These are phyloP conservation scores for Marasmius oreades DNA, from an alignment of 1,284 basidiomycete species.

Conservation along the genomic window DNA sequence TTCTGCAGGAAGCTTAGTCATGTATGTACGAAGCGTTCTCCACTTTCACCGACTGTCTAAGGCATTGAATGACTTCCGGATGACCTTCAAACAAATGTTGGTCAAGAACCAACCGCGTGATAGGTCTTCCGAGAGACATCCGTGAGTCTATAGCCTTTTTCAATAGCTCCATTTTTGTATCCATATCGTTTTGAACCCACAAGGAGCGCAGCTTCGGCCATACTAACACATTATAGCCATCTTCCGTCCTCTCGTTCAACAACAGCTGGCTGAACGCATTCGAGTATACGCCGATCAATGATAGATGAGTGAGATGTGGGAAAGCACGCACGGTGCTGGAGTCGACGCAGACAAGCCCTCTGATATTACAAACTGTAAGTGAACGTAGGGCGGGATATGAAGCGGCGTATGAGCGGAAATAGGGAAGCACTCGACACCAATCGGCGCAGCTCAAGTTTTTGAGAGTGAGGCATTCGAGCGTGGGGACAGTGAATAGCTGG, in stretches of 20 bases:
- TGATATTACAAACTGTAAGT: constrained; percentile 12
- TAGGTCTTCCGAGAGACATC: constrained; percentile 4
- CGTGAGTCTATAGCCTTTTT: constrained; percentile 10
- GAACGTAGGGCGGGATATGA: constrained; percentile 12
- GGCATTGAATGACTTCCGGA: neutral
- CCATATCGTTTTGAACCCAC: constrained; percentile 11
- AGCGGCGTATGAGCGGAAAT: constrained; percentile 14
- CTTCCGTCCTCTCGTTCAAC: constrained; percentile 12
- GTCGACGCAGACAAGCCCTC: constrained; percentile 15
- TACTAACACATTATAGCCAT: constrained; percentile 11
- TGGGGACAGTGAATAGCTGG: constrained; percentile 13
- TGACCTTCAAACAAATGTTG: constrained; percentile 3
- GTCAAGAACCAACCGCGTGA: constrained; percentile 7
- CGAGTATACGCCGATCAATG: constrained; percentile 12
- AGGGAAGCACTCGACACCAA: constrained; percentile 16
- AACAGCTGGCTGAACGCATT: constrained; percentile 15
- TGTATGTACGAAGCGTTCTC: constrained; percentile 1
- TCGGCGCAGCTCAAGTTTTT: constrained; percentile 14
- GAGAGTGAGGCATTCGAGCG: constrained; percentile 12
- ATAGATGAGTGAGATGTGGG: constrained; percentile 12
- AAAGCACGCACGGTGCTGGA: constrained; percentile 15
- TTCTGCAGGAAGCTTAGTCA: neutral
- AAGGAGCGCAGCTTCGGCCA: constrained; percentile 13
- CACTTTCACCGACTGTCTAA: neutral
- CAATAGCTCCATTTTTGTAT: constrained; percentile 9